A percentile compares a stretch with the other conserved stretches of the same genome.
Evolutionary conservation across 768 basidiomycete genomes (phyloP).

Genomic region (Polyporus arcularius): DNA sequence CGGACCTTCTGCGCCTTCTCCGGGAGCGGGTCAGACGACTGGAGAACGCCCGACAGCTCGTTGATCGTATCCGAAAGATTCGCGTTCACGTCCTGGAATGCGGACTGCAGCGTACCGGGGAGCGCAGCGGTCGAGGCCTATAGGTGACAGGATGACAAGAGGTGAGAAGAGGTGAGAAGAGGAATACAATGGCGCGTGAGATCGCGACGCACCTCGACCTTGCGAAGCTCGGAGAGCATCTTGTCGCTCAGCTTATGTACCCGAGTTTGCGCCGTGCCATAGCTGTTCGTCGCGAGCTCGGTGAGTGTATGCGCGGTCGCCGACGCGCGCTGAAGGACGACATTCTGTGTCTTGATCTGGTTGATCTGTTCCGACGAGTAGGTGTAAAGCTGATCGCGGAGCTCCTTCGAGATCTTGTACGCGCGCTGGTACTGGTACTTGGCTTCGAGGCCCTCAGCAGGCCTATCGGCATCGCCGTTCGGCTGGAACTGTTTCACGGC

Average conservation of each 20-base stretch:
- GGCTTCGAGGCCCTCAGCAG: slow-evolving; percentile 48
- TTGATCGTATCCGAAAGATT: slow-evolving; percentile 53
- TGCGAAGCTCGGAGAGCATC: slow-evolving; percentile 68
- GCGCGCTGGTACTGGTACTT: slow-evolving; percentile 83
- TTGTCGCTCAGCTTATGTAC: slow-evolving; percentile 63
- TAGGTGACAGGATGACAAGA: slow-evolving; percentile 15
- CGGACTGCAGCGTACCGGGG: slow-evolving; percentile 54
- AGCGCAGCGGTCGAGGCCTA: slow-evolving; percentile 55
- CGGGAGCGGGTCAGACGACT: slow-evolving; percentile 55
- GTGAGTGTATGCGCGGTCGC: slow-evolving; percentile 68
- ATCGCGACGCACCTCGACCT: slow-evolving; percentile 43
- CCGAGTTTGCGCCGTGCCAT: slow-evolving; percentile 54
- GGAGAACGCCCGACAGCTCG: slow-evolving; percentile 56
- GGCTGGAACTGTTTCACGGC: slow-evolving; percentile 43
- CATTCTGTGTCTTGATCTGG: slow-evolving; percentile 65
- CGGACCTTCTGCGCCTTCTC: slow-evolving; percentile 63
- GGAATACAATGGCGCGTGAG: neutral
- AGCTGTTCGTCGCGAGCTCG: slow-evolving; percentile 56
- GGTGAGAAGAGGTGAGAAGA: slow-evolving; percentile 4
- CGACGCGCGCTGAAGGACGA: slow-evolving; percentile 69
- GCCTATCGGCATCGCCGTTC: slow-evolving; percentile 50
- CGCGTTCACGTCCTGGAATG: slow-evolving; percentile 58
- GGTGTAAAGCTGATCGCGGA: slow-evolving; percentile 61
- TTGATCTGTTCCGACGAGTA: slow-evolving; percentile 75
- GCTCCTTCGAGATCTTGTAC: slow-evolving; percentile 60